Evolutionary conservation across 2,329 filamentous ascomycete genomes (phyloP), one percentile per base, ranked within the genome.

Genomic region (Colletotrichum shisoi): DNA sequence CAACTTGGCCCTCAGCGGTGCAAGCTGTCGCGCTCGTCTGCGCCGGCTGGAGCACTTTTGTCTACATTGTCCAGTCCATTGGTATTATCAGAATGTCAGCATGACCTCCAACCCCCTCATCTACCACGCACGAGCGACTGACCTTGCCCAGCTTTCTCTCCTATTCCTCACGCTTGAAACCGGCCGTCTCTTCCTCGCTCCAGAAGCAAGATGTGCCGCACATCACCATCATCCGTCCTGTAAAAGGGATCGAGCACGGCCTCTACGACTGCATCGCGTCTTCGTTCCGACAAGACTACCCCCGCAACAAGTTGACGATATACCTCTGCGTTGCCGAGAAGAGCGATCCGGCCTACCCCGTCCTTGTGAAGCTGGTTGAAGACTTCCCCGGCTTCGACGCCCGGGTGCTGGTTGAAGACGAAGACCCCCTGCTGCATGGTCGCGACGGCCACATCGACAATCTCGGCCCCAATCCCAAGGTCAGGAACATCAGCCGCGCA

Each of bases 381-480:
- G 91, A 96, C 75, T 94, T 94, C 72, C 87, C 91, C 0, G 78
- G 81, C 13, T 85, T 87, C 72, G 89, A 97, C 78, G 89, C 88
- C 2, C 85, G 84, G 59, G 82, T 98, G 3, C 84, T 94, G 12
- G 83, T 97, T 54, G 94, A 97, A 79, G 87, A 91, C 57, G 91
- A 96, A 67, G 93, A 97, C 75, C 87, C 91, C 0, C 77, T 87
- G 37, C 80, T 96, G 9, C 84, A 87, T 60, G 84, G 83, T 37
- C 73, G 81, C 39, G 77, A 79, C 12, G 84, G 83, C 60, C 78
- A 83, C 53, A 73, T 79, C 57, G 79, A 84, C 69, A 84, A 87
- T 63, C 84, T 98, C 63, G 96, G 96, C 0, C 95, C 95, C 1
- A 99, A 99, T 74, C 95, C 95, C n/a, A 99, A 99, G 82, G 96